Evolutionary conservation across 2,329 filamentous ascomycete species (phyloP).

Genomic region (Neonectria neomacrospora): DNA sequence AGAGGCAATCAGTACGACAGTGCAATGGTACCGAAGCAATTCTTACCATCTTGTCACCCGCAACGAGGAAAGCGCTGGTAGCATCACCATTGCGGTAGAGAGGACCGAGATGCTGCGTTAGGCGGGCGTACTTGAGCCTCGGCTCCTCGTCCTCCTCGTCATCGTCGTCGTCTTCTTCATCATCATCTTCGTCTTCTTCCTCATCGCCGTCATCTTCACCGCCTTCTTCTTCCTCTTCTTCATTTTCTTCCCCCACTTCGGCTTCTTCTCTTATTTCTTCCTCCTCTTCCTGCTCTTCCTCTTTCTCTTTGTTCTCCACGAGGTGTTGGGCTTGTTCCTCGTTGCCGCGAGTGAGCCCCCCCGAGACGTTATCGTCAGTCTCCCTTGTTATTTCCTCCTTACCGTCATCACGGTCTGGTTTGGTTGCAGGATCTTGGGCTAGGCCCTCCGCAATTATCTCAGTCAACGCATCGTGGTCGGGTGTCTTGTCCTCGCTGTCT

Average conservation of each 20-base stretch:
- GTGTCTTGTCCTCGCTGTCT: constrained; percentile 15
- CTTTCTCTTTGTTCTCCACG: constrained; percentile 30
- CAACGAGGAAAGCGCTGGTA: constrained; percentile 89
- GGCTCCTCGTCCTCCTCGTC: constrained; percentile 95
- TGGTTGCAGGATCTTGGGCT: neutral
- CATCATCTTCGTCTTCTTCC: constrained; percentile 50
- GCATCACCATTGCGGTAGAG: constrained; percentile 96
- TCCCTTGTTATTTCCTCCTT: constrained; percentile 54
- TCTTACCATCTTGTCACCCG: constrained; percentile 94
- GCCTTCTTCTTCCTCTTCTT: constrained; percentile 30
- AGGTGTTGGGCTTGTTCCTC: constrained; percentile 27
- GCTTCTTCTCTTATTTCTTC: constrained; percentile 22
- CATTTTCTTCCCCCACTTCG: constrained; percentile 35
- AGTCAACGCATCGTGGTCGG: constrained; percentile 8
- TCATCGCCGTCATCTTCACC: constrained; percentile 41
- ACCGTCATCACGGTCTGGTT: constrained; percentile 32
- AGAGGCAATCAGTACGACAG: constrained; percentile 37
- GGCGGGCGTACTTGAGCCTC: constrained; percentile 88
- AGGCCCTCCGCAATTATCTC: neutral
- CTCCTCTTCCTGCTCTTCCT: constrained; percentile 34
- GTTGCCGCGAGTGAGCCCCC: neutral
- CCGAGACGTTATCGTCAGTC: constrained; percentile 51
- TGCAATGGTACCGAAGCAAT: neutral
- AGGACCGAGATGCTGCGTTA: constrained; percentile 81
- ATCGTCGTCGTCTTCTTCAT: constrained; percentile 69